Conservation (phyloP, 805 yeast genomes). For the Vanderwaltozyma tropicalis region DNA sequence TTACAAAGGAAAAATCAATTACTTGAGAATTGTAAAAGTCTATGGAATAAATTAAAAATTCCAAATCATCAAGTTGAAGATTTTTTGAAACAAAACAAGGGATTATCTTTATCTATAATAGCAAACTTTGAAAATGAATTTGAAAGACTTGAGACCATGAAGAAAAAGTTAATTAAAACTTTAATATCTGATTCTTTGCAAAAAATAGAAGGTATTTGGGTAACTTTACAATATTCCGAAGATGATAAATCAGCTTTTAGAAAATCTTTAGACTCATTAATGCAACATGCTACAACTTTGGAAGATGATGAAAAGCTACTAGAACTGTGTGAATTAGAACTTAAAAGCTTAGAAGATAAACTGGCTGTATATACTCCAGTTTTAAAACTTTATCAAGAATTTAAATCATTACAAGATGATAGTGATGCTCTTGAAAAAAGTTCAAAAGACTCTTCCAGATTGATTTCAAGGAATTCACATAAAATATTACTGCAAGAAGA, state of each 20-base stretch:
- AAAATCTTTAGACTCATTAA: slow-evolving; percentile 19
- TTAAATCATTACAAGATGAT: slow-evolving; percentile 48
- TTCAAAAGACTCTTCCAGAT: slow-evolving; percentile 68
- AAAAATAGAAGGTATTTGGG: slow-evolving; percentile 55
- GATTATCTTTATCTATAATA: slow-evolving; percentile 40
- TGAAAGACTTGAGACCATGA: slow-evolving; percentile 45
- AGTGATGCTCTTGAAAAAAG: slow-evolving; percentile 55
- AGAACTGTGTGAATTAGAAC: slow-evolving; percentile 53
- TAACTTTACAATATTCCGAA: slow-evolving; percentile 45
- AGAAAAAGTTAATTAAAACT: slow-evolving; percentile 54
- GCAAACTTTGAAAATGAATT: slow-evolving; percentile 45
- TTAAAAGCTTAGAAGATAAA: slow-evolving; percentile 40
- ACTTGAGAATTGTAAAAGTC: slow-evolving; percentile 32
- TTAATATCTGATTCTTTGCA: slow-evolving; percentile 54
- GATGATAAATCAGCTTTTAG: slow-evolving; percentile 41
- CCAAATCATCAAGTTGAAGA: slow-evolving; percentile 30
- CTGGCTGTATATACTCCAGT: slow-evolving; percentile 44
- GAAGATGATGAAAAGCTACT: slow-evolving; percentile 51
- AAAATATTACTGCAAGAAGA: slow-evolving; percentile 75
- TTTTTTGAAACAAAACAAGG: slow-evolving; percentile 35
- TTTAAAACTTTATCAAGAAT: slow-evolving; percentile 43
- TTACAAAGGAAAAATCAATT: slow-evolving; percentile 29
- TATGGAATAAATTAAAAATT: slow-evolving; percentile 53
- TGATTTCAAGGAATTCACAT: slow-evolving; percentile 66
- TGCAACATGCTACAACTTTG: slow-evolving; percentile 11